A percentile compares a stretch with the other conserved stretches of the same genome.
Evolutionary conservation across 2,329 filamentous ascomycete genomes (phyloP).

Genomic region (Xylariales sp.): DNA sequence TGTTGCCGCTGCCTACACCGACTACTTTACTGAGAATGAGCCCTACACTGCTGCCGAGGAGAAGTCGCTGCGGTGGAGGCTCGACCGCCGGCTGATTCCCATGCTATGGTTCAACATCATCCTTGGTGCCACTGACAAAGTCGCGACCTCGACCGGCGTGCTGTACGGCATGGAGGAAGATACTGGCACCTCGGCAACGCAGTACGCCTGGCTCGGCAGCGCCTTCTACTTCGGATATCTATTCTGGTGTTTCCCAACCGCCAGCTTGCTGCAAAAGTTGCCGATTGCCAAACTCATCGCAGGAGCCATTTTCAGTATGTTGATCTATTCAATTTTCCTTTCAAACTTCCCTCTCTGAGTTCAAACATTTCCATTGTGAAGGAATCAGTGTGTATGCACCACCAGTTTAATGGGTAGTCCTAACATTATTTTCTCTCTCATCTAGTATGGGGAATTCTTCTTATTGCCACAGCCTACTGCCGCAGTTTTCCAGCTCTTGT

Average conservation of each 20-base stretch:
- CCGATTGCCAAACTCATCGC: conserved; percentile 8
- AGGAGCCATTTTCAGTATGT: conserved; percentile 7
- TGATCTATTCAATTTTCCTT: no score
- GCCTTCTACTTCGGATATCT: conserved; percentile 10
- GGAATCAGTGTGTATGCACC: no score
- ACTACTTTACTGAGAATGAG: conserved; percentile 20
- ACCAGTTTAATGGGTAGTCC: no score
- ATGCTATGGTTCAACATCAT: conserved; percentile 29
- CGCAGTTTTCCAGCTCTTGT: conserved; percentile 6
- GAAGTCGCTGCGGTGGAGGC: conserved; percentile 29
- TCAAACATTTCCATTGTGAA: no score
- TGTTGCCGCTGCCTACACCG: conserved; percentile 22
- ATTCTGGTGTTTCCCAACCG: conserved; percentile 9
- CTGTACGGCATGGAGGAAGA: conserved; percentile 15
- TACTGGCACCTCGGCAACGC: conserved; percentile 5
- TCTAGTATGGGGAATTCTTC: conserved; percentile 9
- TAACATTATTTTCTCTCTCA: no score
- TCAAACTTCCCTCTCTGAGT: no score
- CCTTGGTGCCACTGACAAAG: conserved; percentile 25
- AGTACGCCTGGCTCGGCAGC: conserved; percentile 7
- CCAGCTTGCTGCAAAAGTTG: conserved; percentile 5
- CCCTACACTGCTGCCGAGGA: conserved; percentile 20
- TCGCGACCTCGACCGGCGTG: conserved; percentile 23
- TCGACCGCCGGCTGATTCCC: conserved; percentile 35
- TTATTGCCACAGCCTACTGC: conserved; percentile 6